Evolutionary conservation across 2,329 filamentous ascomycete species (phyloP), one percentile per base, ranked within the genome.

Genomic region (Corniculantispora saksenae): DNA sequence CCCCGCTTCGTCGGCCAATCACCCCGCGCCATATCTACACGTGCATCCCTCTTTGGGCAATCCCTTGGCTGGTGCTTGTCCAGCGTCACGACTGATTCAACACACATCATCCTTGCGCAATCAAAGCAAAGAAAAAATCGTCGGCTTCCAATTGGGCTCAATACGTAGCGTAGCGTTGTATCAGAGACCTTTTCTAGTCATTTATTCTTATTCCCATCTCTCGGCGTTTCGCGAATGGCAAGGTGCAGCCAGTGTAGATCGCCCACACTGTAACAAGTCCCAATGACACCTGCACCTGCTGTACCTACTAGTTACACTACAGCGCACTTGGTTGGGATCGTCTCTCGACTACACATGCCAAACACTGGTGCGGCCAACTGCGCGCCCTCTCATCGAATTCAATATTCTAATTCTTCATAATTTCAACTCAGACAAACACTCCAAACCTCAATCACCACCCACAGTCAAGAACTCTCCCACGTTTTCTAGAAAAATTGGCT

Each of bases 1-100:
- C 13, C 29, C 23, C 25, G 8, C 35, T 19, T 1, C 0, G 47
- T n/a, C 12, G 9, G 27, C 62, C 55, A 64, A 64, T 64, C 54
- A 64, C 12, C 7, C 3, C n/a, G 19, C 15, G 12, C 10, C 2
- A 25, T 3, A 19, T 19, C 3, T 35, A 51, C 62, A 64, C 62
- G 62, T 64, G 62, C 55, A n/a, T 57, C 62, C 55, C 35, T 47
- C 23, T 64, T 53, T 54, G 55, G 32, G 62, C 40, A 62, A 38
- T 62, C 29, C 9, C n/a, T n/a, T 21, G 17, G 9, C 43, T 8
- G 19, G 17, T n/a, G 23, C 23, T n/a, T 5, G 17, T 43, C 15
- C 27, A 12, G 43, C n/a, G n/a, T n/a, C 10, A 32, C 5, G 13
- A n/a, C 58, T 25, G 23, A 23, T 40, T 40, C 15, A 51, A n/a